phyloP scores from a whole-genome alignment of 805 yeast species.

The Diddensiella santjacobensis region DNA sequence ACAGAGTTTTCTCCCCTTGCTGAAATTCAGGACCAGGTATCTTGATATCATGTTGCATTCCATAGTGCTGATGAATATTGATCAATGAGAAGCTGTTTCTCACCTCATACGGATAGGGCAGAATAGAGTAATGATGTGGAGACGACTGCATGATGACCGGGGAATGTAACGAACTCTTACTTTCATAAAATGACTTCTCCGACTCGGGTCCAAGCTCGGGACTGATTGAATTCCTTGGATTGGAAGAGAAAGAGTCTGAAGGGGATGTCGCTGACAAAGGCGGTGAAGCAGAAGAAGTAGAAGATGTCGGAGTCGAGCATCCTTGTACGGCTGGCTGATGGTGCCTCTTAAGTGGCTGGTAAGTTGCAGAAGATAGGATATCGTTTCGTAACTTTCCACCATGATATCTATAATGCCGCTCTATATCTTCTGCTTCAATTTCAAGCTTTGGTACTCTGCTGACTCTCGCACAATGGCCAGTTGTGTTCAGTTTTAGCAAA shows the following conservation, averaged over 20 bases:
- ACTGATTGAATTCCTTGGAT: neutral
- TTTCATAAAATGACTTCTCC: neutral
- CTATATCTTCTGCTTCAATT: neutral
- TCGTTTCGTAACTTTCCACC: neutral
- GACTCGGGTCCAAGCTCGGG: neutral
- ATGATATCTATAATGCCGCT: neutral
- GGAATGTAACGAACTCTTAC: neutral
- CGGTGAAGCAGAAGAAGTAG: neutral
- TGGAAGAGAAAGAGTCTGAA: neutral
- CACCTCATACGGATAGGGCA: neutral
- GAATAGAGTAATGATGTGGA: neutral
- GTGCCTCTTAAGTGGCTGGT: neutral
- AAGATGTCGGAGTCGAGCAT: neutral
- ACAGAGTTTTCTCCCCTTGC: neutral
- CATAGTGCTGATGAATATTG: neutral
- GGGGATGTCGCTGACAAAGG: neutral
- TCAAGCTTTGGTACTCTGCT: conserved; percentile 18
- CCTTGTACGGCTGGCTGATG: neutral
- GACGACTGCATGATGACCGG: neutral
- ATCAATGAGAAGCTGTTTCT: neutral
- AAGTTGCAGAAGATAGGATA: neutral
- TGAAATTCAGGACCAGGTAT: neutral
- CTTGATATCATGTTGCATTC: neutral
- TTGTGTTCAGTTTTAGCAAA: conserved; percentile 11
- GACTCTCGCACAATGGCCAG: conserved; percentile 14